Conservation (phyloP, 2,329 filamentous ascomycete genomes). For the Alternaria angustiovoidea region DNA sequence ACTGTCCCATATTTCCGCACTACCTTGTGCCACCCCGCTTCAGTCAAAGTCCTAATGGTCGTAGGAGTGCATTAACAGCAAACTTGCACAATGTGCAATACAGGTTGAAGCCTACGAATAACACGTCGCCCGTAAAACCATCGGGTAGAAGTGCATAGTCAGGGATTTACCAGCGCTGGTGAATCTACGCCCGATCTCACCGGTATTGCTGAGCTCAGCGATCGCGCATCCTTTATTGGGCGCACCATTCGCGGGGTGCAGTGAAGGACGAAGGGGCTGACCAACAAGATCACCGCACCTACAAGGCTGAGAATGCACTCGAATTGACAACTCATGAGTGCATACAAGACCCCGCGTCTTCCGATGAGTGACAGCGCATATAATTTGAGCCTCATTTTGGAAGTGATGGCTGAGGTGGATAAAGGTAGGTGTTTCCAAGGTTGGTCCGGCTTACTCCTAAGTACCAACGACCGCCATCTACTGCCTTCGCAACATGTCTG, state of each 20-base stretch:
- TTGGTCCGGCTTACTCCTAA: background rate
- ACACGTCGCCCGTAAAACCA: too few species aligned
- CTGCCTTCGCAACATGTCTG: background rate
- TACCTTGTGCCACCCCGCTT: too few species aligned
- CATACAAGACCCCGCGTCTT: slow-evolving; percentile 1
- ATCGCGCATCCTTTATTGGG: background rate
- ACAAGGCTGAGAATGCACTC: slow-evolving; percentile 3
- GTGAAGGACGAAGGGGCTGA: slow-evolving; percentile 6
- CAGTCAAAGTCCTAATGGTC: too few species aligned
- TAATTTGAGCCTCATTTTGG: slow-evolving; percentile 4
- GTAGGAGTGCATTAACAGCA: too few species aligned
- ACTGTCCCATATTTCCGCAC: too few species aligned
- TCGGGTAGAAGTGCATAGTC: background rate
- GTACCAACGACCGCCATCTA: background rate
- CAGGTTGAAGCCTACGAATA: too few species aligned
- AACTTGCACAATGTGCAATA: too few species aligned
- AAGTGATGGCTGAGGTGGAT: background rate
- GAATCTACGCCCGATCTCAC: slow-evolving; percentile 7
- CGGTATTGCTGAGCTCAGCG: slow-evolving; percentile 2
- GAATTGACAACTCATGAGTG: slow-evolving; percentile 12
- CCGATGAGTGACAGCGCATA: background rate
- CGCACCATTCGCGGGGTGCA: background rate
- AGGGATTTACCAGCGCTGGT: background rate
- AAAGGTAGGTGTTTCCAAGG: background rate
- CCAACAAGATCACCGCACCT: slow-evolving; percentile 2